phyloP scores from a whole-genome alignment of 768 basidiomycete species.

The Rhizopogon salebrosus region DNA sequence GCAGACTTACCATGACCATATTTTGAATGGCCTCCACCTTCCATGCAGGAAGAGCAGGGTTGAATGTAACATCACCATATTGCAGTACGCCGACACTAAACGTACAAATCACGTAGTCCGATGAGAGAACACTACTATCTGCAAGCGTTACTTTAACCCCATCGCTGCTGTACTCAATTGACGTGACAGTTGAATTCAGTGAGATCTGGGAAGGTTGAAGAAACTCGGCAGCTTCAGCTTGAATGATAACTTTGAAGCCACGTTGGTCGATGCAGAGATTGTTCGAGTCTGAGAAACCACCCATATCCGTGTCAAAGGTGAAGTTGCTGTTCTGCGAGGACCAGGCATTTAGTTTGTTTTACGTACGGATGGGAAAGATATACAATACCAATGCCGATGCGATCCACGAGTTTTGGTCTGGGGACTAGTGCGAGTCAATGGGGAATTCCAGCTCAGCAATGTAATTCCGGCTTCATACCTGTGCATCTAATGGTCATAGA shows the following conservation, averaged over 20 bases:
- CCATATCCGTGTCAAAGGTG: slow-evolving; percentile 44
- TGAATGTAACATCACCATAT: slow-evolving; percentile 51
- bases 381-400: slow-evolving; percentile 53
- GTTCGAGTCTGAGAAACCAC: slow-evolving; percentile 55
- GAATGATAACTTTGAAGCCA: slow-evolving; percentile 58
- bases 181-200: slow-evolving; percentile 46
- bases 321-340: slow-evolving; percentile 52
- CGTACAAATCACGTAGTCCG: slow-evolving; percentile 58
- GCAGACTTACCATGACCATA: slow-evolving; percentile 48
- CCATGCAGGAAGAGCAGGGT: slow-evolving; percentile 51
- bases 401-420: slow-evolving; percentile 58
- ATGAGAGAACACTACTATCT: slow-evolving; percentile 38
- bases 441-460: neutral
- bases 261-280: slow-evolving; percentile 53
- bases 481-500: slow-evolving; percentile 15
- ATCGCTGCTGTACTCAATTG: slow-evolving; percentile 38
- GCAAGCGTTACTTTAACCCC: slow-evolving; percentile 44
- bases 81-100: slow-evolving; percentile 72
- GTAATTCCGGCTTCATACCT: slow-evolving; percentile 11
- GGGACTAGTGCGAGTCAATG: slow-evolving; percentile 48
- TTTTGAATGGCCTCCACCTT: slow-evolving; percentile 59
- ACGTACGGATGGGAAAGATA: neutral
- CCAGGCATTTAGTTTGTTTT: slow-evolving; percentile 6
- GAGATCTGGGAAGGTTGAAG: slow-evolving; percentile 41
- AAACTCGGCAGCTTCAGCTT: slow-evolving; percentile 53